Evolutionary conservation across 805 yeast species (phyloP), one percentile per base, ranked within the genome.

Genomic region (Clavispora santaluciae): DNA sequence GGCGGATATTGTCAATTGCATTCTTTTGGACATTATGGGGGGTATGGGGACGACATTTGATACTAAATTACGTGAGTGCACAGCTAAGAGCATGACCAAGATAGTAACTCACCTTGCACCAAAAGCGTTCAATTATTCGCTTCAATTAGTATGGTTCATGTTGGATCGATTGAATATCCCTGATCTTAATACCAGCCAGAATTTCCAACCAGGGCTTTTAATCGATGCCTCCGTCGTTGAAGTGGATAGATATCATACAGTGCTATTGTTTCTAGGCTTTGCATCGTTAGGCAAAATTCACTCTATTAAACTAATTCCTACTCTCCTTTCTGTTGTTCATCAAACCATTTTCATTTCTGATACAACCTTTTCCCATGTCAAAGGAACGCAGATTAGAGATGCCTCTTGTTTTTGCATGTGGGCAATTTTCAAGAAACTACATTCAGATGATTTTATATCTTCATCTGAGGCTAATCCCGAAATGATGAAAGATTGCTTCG

Each of bases 321-420:
- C 36, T 0, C 35, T 67, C 1, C 48, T 66, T 4, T 54, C 68
- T 6, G 60, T 84, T 5, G 55, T 79, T 2, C 69, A 70, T 18
- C 54, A 56, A 28, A 65, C 71, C 0, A 59, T 83, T 3, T 79
- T 73, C 44, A 73, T 85, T 38, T 83, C 81, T 42, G 86, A 82
- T 46, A 64, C 68, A 22, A 61, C 73, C 35, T 53, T 78, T 6
- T 74, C 79, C 0, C 64, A 67, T 17, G 64, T 79, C 0, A 57
- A 75, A 6, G 95, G 95, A 0, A 61, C 75, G 2, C 87, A 82
- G 49, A 73, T 91, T 1, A 71, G 95, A 42, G 98, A 90, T 59
- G 80, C 96, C 0, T 79, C 91, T 0, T 85, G 95, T 59, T 90
- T 84, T 54, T 77, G 86, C 0, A 62, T 79, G n/a, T 90, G 98